Evolutionary conservation across 1,284 basidiomycete species (phyloP).

Genomic region (Thecaphora frezii): DNA sequence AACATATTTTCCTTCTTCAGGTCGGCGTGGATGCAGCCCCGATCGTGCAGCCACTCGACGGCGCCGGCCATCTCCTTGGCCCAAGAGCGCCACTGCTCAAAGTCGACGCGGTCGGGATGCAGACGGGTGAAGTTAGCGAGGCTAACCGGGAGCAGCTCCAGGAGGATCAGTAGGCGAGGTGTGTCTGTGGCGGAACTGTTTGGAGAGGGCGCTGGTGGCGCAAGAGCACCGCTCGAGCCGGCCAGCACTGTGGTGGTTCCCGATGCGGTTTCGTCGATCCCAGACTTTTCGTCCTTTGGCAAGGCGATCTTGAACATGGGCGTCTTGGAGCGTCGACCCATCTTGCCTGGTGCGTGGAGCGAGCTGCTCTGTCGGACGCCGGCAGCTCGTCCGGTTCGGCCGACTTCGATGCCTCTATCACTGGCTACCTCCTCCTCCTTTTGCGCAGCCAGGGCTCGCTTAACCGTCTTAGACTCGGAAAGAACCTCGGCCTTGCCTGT

Average conservation of each 20-base stretch:
- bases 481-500: slow-evolving; percentile 19
- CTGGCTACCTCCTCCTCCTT: background rate
- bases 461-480: slow-evolving; percentile 13
- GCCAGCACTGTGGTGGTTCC: too few relatives aligned
- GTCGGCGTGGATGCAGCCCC: slow-evolving; percentile 54
- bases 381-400: too few relatives aligned
- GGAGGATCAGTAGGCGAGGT: slow-evolving; percentile 52
- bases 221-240: too few relatives aligned
- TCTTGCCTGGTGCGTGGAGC: background rate
- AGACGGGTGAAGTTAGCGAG: slow-evolving; percentile 35
- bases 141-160: slow-evolving; percentile 51
- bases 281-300: background rate
- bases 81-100: slow-evolving; percentile 48
- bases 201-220: too few relatives aligned
- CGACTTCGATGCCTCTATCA: background rate
- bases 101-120: slow-evolving; percentile 31
- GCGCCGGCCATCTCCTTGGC: slow-evolving; percentile 42
- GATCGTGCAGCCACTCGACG: slow-evolving; percentile 46
- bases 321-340: background rate
- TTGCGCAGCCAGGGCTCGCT: slow-evolving; percentile 11
- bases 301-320: background rate
- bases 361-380: background rate
- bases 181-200: slow-evolving; percentile 16
- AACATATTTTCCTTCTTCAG: slow-evolving; percentile 58
- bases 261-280: background rate